A percentile compares a stretch with the other conserved stretches of the same genome.
These are phyloP conservation scores for Trametes elegans DNA, from an alignment of 768 basidiomycete species.

Conservation along the genomic window DNA sequence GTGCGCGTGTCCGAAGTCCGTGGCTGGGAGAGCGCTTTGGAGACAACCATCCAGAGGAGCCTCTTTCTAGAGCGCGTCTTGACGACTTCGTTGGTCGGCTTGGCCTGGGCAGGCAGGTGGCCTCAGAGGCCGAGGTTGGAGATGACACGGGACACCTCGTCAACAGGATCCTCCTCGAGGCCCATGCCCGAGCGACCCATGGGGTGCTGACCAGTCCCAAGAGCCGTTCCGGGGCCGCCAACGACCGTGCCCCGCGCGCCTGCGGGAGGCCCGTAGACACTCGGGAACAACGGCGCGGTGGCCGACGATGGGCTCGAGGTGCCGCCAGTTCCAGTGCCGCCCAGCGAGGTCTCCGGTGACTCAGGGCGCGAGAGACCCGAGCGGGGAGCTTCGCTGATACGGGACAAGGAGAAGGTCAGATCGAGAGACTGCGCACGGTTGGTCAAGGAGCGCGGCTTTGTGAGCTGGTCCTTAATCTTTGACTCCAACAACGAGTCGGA, in stretches of 20 bases:
- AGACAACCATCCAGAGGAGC: slow-evolving; percentile 9
- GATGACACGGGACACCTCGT: slow-evolving; percentile 76
- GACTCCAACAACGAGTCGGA: slow-evolving; percentile 83
- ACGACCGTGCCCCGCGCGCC: slow-evolving; percentile 28
- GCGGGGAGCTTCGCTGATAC: slow-evolving; percentile 64
- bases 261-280: slow-evolving; percentile 65
- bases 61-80: slow-evolving; percentile 12
- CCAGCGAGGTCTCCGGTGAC: slow-evolving; percentile 72
- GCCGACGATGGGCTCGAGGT: slow-evolving; percentile 79
- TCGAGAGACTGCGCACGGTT: slow-evolving; percentile 91
- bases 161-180: slow-evolving; percentile 56
- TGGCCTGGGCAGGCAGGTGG: background rate
- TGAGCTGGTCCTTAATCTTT: slow-evolving; percentile 73
- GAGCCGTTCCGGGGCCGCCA: slow-evolving; percentile 28
- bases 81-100: background rate
- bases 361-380: slow-evolving; percentile 66
- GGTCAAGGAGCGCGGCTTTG: slow-evolving; percentile 77
- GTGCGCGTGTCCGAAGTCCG: slow-evolving; percentile 4
- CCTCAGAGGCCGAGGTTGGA: slow-evolving; percentile 44
- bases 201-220: slow-evolving; percentile 22
- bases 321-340: slow-evolving; percentile 57
- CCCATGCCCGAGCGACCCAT: slow-evolving; percentile 26
- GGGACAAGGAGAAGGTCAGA: slow-evolving; percentile 79
- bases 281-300: slow-evolving; percentile 80
- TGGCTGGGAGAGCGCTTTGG: slow-evolving; percentile 13